phyloP scores from a whole-genome alignment of 2,329 filamentous ascomycete species.

The Orbilia quercus region DNA sequence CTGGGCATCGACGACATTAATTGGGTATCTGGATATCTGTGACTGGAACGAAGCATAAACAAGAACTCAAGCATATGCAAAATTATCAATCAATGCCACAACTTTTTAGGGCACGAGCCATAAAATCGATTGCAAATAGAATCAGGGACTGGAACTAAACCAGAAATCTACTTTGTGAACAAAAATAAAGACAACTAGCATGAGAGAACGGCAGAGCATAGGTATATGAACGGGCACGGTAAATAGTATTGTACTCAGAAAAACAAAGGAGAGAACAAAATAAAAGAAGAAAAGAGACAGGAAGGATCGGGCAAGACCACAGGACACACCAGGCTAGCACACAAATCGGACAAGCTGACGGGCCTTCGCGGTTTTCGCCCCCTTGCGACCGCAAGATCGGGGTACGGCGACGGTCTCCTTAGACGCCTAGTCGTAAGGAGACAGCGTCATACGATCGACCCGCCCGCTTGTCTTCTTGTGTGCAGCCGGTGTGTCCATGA shows the following conservation, averaged over 20 bases:
- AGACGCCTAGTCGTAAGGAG: conserved; percentile 43
- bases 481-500: conserved; percentile 41
- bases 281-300: neutral
- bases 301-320: neutral
- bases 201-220: no score
- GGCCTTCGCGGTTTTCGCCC: conserved; percentile 8
- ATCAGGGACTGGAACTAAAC: no score
- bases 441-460: conserved; percentile 38
- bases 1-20: neutral
- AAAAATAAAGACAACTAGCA: no score
- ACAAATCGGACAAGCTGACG: conserved; percentile 30
- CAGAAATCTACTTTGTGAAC: no score
- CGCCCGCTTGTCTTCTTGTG: conserved; percentile 43
- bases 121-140: neutral
- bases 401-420: neutral
- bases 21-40: neutral
- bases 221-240: no score
- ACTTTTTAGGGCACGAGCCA: neutral
- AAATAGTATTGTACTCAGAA: no score
- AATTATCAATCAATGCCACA: no score
- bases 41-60: neutral
- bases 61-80: neutral
- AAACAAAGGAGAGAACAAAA: conserved; percentile 2
- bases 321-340: conserved; percentile 11
- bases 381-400: conserved; percentile 23